Evolutionary conservation across 2,329 filamentous ascomycete genomes (phyloP).

Genomic region (Botrytis pseudocinerea): DNA sequence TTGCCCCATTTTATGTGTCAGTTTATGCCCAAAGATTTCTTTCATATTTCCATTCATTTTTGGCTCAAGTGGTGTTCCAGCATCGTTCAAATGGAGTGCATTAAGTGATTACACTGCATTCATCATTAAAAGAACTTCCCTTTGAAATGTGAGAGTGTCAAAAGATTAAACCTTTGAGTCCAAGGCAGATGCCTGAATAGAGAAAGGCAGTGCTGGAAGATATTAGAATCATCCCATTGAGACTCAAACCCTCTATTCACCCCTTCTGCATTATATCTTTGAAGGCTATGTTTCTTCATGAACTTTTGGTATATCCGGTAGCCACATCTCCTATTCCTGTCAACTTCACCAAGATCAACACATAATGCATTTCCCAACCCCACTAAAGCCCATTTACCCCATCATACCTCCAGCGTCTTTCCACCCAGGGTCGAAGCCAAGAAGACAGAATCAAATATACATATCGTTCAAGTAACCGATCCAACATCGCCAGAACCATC

Average conservation of each 20-base stretch:
- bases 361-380: not conserved
- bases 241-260: not conserved
- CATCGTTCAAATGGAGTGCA: accelerated
- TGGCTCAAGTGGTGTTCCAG: accelerated
- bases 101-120: accelerated
- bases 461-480: no score
- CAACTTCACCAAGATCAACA: not conserved
- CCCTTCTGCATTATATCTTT: not conserved
- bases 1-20: not conserved
- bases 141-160: not conserved
- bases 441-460: no score
- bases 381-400: not conserved
- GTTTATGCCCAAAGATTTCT: not conserved
- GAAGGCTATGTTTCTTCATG: not conserved
- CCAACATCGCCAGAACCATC: no score
- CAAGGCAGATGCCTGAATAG: not conserved
- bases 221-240: not conserved
- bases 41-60: not conserved
- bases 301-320: not conserved
- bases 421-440: no score
- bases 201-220: not conserved
- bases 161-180: not conserved
- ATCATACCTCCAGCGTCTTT: not conserved
- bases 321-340: not conserved
- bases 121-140: not conserved